phyloP scores from a whole-genome alignment of 148 eudicot genomes.

The Rhododendron ovatum region DNA sequence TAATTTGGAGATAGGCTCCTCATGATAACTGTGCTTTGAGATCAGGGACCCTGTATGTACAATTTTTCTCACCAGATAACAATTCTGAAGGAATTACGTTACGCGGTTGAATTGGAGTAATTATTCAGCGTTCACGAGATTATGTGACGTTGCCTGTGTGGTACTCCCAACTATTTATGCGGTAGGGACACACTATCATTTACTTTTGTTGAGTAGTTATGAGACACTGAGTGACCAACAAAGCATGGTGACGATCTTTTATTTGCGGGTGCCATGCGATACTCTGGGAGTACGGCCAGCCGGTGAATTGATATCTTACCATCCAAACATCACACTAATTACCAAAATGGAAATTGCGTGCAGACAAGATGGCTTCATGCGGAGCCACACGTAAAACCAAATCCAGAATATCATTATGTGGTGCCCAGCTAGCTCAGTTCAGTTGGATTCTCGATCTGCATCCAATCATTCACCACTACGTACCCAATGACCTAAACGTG shows the following conservation, averaged over 20 bases:
- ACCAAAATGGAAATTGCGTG: not conserved
- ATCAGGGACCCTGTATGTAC: no score
- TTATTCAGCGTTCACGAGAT: no score
- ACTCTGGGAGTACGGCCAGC: no score
- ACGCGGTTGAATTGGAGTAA: no score
- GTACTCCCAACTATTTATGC: no score
- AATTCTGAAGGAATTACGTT: not conserved
- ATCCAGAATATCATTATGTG: not conserved
- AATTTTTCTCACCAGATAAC: no score
- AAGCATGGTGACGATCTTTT: no score
- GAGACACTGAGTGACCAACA: no score
- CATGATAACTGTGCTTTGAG: not conserved
- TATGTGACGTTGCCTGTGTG: no score
- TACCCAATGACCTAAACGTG: not conserved
- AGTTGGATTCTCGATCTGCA: not conserved
- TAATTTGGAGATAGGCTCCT: not conserved
- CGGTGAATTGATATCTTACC: not conserved
- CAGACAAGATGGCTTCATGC: not conserved
- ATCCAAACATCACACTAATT: not conserved
- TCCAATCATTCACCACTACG: not conserved
- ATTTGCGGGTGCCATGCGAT: no score
- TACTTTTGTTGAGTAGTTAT: no score
- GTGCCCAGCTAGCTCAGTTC: not conserved
- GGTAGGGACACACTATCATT: no score
- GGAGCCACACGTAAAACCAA: not conserved